Conservation (phyloP, 495 filamentous ascomycete species). For the Tuber umbilicatum region DNA sequence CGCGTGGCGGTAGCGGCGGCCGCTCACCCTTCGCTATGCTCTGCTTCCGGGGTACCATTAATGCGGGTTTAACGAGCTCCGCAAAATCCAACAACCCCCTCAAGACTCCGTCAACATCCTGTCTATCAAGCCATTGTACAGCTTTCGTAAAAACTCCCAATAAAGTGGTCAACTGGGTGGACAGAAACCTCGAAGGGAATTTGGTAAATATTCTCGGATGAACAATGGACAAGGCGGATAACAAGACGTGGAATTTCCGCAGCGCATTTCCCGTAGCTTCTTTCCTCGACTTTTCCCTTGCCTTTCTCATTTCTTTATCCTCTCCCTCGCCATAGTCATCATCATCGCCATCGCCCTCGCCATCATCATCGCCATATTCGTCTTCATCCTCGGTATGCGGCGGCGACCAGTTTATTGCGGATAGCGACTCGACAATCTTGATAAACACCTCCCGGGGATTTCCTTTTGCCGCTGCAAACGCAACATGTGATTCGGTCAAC, state of each 20-base stretch:
- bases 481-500: slow-evolving; percentile 31
- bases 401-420: slow-evolving; percentile 52
- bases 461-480: slow-evolving; percentile 62
- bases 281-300: slow-evolving; percentile 38
- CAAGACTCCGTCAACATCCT: slow-evolving; percentile 31
- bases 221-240: slow-evolving; percentile 75
- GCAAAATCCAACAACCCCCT: slow-evolving; percentile 32
- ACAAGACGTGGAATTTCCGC: slow-evolving; percentile 63
- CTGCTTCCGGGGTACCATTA: slow-evolving; percentile 23
- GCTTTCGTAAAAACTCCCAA: slow-evolving; percentile 41
- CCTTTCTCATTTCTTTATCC: slow-evolving; percentile 30
- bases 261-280: slow-evolving; percentile 31
- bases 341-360: slow-evolving; percentile 26
- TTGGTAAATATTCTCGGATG: slow-evolving; percentile 84
- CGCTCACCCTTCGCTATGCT: slow-evolving; percentile 20
- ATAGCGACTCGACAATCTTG: slow-evolving; percentile 67
- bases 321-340: slow-evolving; percentile 30
- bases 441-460: slow-evolving; percentile 92
- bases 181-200: slow-evolving; percentile 84
- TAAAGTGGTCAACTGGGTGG: slow-evolving; percentile 62
- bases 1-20: slow-evolving; percentile 39
- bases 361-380: slow-evolving; percentile 43
- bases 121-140: slow-evolving; percentile 31
- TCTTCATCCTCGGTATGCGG: slow-evolving; percentile 46
- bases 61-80: slow-evolving; percentile 31